Conservation (phyloP, 345 rosid genomes). For the Melastoma malabathricum region DNA sequence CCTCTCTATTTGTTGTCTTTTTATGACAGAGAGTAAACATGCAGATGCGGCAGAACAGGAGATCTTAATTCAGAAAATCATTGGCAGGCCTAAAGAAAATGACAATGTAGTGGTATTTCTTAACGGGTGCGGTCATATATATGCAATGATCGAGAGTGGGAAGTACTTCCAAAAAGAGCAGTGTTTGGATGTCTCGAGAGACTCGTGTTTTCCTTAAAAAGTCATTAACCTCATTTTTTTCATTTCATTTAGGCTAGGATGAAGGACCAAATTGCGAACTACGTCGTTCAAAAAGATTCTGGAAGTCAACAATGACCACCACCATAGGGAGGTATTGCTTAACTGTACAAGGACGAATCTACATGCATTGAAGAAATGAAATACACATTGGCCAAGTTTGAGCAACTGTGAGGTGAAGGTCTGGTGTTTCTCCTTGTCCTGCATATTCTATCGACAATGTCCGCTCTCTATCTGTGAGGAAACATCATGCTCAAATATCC, state of each 20-base stretch:
- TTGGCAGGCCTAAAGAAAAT: slow-evolving; percentile 60
- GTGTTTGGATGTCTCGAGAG: too few relatives aligned
- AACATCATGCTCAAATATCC: too few relatives aligned
- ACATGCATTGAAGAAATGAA: slow-evolving; percentile 74
- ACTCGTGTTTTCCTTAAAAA: not conserved
- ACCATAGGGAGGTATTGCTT: slow-evolving; percentile 56
- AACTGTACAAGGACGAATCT: slow-evolving; percentile 52
- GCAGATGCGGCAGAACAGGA: slow-evolving; percentile 63
- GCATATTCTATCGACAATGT: too few relatives aligned
- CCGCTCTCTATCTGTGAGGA: too few relatives aligned
- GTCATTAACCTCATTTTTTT: not conserved
- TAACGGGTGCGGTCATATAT: not conserved
- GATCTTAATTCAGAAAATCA: slow-evolving; percentile 66
- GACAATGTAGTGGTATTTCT: slow-evolving; percentile 42
- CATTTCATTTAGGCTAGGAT: slow-evolving; percentile 54
- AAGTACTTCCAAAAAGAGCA: too few relatives aligned
- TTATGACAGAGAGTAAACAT: too few relatives aligned
- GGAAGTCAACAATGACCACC: slow-evolving; percentile 56
- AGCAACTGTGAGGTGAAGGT: slow-evolving; percentile 89
- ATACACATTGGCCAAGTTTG: slow-evolving; percentile 87
- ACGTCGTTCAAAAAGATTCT: slow-evolving; percentile 92
- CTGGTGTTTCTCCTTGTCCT: slow-evolving; percentile 1
- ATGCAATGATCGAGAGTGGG: too few relatives aligned
- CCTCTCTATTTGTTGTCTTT: too few relatives aligned
- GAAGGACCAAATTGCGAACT: slow-evolving; percentile 96